Conservation (phyloP, 164 flowering plant species). For the Amborella trichopoda region DNA sequence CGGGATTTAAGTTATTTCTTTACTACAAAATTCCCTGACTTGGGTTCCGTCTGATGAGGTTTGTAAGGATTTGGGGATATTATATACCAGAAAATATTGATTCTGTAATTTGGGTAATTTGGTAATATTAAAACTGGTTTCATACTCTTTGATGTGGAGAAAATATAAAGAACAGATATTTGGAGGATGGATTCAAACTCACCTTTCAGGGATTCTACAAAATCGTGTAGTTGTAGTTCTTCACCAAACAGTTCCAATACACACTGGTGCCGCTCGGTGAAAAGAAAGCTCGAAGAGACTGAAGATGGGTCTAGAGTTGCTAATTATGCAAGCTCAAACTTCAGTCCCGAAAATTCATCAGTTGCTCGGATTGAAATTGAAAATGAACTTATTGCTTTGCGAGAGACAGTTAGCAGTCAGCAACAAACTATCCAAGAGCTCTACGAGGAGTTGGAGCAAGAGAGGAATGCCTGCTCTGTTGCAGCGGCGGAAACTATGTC, state of each 20-base stretch:
- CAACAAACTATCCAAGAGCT: constrained; percentile 65
- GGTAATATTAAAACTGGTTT: too few species aligned
- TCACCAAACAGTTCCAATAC: constrained; percentile 7
- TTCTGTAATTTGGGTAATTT: too few species aligned
- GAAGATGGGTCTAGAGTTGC: constrained; percentile 15
- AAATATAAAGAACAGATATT: background rate
- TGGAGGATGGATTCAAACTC: constrained; percentile 13
- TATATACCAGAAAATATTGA: too few species aligned
- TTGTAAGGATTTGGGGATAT: too few species aligned
- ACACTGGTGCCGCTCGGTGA: constrained; percentile 60
- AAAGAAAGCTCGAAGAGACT: constrained; percentile 53
- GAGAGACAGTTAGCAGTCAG: constrained; percentile 67
- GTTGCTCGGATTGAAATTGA: constrained; percentile 61
- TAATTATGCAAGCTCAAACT: constrained; percentile 13
- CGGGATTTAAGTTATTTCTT: too few species aligned
- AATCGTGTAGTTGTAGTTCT: constrained; percentile 47
- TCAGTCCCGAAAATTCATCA: constrained; percentile 2
- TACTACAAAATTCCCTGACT: too few species aligned
- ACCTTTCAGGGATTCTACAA: constrained; percentile 18
- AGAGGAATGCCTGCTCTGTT: constrained; percentile 77
- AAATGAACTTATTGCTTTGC: constrained; percentile 63
- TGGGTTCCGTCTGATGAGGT: too few species aligned
- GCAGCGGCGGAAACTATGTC: constrained; percentile 99
- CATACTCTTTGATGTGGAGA: too few species aligned
- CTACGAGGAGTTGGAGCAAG: constrained; percentile 69